Conservation (phyloP, 495 filamentous ascomycete species). For the Xylaria venustula region DNA sequence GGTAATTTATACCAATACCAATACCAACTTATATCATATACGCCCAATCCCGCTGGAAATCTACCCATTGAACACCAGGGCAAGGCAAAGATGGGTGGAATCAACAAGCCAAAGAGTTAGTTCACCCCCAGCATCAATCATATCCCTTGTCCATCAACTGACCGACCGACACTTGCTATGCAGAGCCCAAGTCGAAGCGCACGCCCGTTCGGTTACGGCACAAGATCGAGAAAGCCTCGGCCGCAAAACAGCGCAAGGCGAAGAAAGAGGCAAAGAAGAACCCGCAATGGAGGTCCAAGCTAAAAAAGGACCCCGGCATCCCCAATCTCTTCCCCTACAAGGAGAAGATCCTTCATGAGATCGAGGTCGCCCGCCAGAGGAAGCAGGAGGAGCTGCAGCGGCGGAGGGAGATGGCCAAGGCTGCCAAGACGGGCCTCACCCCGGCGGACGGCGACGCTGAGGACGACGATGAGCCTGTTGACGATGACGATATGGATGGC, state of each 20-base stretch:
- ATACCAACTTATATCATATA: not conserved
- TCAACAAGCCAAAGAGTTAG: constrained; percentile 55
- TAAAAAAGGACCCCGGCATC: constrained; percentile 97
- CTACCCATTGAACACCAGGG: not conserved
- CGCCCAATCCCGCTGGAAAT: not conserved
- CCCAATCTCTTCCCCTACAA: constrained; percentile 98
- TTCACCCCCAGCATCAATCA: not conserved
- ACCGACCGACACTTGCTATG: constrained; percentile 18
- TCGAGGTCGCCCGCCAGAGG: constrained; percentile 78
- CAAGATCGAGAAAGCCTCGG: constrained; percentile 93
- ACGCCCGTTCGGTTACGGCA: constrained; percentile 81
- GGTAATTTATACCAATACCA: not conserved
- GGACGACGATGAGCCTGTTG: constrained; percentile 45
- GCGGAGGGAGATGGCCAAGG: constrained; percentile 69
- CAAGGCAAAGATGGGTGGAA: constrained; percentile 19
- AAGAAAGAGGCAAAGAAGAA: constrained; percentile 91
- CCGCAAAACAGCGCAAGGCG: constrained; percentile 84
- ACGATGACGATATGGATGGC: constrained; percentile 47
- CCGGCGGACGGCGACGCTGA: constrained; percentile 41
- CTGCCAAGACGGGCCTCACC: constrained; percentile 46
- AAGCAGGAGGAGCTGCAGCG: constrained; percentile 77
- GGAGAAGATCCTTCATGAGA: constrained; percentile 88
- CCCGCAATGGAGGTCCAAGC: constrained; percentile 86
- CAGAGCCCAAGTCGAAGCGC: constrained; percentile 94
- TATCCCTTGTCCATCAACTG: too few relatives aligned